Conservation (phyloP, 192 early-diverging fungal genomes). For the Coemansia sp. region DNA sequence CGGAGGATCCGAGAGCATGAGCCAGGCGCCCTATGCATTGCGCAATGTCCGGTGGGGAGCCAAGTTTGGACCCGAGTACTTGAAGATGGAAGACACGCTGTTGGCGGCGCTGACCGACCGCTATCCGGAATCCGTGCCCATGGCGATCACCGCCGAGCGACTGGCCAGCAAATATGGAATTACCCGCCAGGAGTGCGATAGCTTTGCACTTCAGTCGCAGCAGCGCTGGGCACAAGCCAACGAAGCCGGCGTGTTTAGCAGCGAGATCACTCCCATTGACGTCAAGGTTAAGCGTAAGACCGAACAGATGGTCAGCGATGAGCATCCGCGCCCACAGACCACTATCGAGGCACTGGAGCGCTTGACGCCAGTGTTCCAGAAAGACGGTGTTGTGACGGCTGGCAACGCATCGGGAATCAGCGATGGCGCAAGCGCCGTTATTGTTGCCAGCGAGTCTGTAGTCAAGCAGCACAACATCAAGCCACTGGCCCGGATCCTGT, state of each 20-base stretch:
- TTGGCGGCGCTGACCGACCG: slow-evolving; percentile 82
- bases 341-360: slow-evolving; percentile 76
- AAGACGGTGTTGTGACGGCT: slow-evolving; percentile 87
- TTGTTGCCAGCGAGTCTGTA: slow-evolving; percentile 84
- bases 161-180: slow-evolving; percentile 82
- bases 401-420: slow-evolving; percentile 95
- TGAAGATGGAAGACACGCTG: slow-evolving; percentile 85
- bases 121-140: slow-evolving; percentile 76
- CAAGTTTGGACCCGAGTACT: slow-evolving; percentile 79
- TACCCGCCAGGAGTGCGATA: slow-evolving; percentile 79
- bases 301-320: slow-evolving; percentile 74
- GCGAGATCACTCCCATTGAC: slow-evolving; percentile 82
- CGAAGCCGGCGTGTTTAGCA: slow-evolving; percentile 69
- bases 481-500: slow-evolving; percentile 83
- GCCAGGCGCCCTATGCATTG: slow-evolving; percentile 84
- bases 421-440: slow-evolving; percentile 86
- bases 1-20: slow-evolving; percentile 94
- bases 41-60: slow-evolving; percentile 80
- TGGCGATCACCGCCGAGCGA: slow-evolving; percentile 96
- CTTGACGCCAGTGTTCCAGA: slow-evolving; percentile 84
- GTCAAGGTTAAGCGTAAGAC: slow-evolving; percentile 69
- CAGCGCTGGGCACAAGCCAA: slow-evolving; percentile 84
- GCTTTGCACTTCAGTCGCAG: slow-evolving; percentile 78
- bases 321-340: slow-evolving; percentile 86
- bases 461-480: slow-evolving; percentile 75